These are phyloP conservation scores for Chlorociboria aeruginascens DNA, from an alignment of 495 filamentous ascomycete species.

Conservation along the genomic window DNA sequence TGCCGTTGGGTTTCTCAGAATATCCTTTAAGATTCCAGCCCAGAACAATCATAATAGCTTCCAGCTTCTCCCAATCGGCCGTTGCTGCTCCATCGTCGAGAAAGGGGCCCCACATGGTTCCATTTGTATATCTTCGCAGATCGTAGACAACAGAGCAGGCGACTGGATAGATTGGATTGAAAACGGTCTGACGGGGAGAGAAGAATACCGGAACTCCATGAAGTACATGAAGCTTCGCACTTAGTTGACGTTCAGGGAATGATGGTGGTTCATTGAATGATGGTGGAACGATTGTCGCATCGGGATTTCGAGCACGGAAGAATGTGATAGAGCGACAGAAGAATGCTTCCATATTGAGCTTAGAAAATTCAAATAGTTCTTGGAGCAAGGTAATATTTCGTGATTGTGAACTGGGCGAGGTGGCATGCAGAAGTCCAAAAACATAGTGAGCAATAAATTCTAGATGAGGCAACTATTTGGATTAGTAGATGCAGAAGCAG, in stretches of 20 bases:
- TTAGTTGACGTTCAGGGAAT: conserved; percentile 42
- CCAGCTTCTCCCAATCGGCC: conserved; percentile 62
- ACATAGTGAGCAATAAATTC: too few species aligned
- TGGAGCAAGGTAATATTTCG: conserved; percentile 22
- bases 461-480: too few species aligned
- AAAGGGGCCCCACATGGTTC: conserved; percentile 52
- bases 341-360: conserved; percentile 28
- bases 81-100: conserved; percentile 32
- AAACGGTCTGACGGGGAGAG: conserved; percentile 19
- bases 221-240: conserved; percentile 50
- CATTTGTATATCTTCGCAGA: conserved; percentile 44
- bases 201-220: conserved; percentile 38
- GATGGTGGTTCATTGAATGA: conserved; percentile 5
- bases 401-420: background rate
- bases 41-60: conserved; percentile 50
- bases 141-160: conserved; percentile 54
- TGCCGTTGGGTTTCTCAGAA: conserved; percentile 25
- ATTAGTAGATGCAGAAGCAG: background rate
- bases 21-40: conserved; percentile 39
- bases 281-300: background rate
- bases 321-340: conserved; percentile 42
- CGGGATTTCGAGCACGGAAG: conserved; percentile 7
- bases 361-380: conserved; percentile 15
- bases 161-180: conserved; percentile 32
- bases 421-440: too few species aligned